Base-by-base conservation (phyloP, 805 yeast genomes). In the Metschnikowia proteae region DNA sequence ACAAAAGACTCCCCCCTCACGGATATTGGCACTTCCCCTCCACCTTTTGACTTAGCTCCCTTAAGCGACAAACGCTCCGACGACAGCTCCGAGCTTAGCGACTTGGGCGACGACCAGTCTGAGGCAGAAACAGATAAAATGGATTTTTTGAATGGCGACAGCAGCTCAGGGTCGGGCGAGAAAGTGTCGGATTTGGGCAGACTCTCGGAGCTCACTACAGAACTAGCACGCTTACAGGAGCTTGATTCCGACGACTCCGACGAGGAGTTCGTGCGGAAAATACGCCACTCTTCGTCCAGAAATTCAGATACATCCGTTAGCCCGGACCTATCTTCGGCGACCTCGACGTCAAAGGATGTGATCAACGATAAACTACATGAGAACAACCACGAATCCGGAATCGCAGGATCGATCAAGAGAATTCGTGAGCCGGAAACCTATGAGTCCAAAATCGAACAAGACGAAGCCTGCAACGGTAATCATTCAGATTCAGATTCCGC, bases 121-220 rank as follows among this genome's bases (percentile, higher is more conserved):
- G 97, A 90, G 66, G 96, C 94, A 13, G 97, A 90, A 63, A 90
- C 97, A 0, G 97, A 90, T 61, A 84, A 81, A 58, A 81, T 89
- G 88, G 92, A 82, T 51, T 72, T 69, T 51, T 61, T 74, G 51
- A 75, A 73, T 23, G 73, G 68, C 47, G 68, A 50, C 57, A 48
- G 51, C 28, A 52, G 46, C 44, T 47, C 54, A 11, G 43, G 49
- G 29, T 41, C 54, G 22, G 64, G 59, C 22, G 62, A 60, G 36
- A 63, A 52, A 28, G 58, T 53, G 1, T 65, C 70, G 50, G 78
- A 73, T 52, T 64, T 73, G 53, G 64, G 62, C 45, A 64, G 68
- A 5, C 63, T 73, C 41, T 71, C 78, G 6, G 64, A 70, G 58
- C 65, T 76, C 52, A 68, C 74, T 34, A 33, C 45, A 27, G 74